Evolutionary conservation across 805 yeast genomes (phyloP).

Genomic region (Saturnispora serradocipensis): DNA sequence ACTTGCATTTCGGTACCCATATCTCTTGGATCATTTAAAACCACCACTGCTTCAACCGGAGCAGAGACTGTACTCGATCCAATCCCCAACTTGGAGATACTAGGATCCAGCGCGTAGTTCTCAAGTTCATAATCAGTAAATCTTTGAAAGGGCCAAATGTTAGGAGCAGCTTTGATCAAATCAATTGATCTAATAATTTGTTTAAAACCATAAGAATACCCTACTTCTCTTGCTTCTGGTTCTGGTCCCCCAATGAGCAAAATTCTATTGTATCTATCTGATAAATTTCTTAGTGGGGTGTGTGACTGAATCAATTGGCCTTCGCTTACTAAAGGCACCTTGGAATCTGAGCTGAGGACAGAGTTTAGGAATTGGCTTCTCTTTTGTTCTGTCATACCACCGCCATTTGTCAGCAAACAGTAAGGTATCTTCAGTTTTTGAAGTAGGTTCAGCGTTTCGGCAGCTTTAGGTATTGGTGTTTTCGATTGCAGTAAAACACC

Average conservation of each 20-base stretch:
- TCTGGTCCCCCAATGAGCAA: conserved; percentile 75
- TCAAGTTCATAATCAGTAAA: conserved; percentile 37
- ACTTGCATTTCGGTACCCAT: conserved; percentile 81
- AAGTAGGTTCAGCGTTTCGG: conserved; percentile 40
- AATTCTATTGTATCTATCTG: conserved; percentile 45
- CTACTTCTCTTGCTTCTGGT: conserved; percentile 70
- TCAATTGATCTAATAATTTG: conserved; percentile 69
- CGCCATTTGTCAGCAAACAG: conserved; percentile 84
- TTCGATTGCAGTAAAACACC: conserved; percentile 79
- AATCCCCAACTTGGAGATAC: conserved; percentile 16
- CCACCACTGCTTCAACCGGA: conserved; percentile 66
- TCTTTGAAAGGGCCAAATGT: conserved; percentile 61
- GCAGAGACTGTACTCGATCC: conserved; percentile 16
- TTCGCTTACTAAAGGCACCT: conserved; percentile 36
- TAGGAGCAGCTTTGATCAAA: conserved; percentile 44
- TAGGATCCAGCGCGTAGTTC: conserved; percentile 30
- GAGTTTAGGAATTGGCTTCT: conserved; percentile 46
- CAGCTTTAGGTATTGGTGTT: conserved; percentile 57
- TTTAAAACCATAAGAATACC: conserved; percentile 65
- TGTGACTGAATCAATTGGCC: conserved; percentile 77
- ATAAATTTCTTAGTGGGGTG: conserved; percentile 67
- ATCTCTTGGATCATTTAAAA: conserved; percentile 85
- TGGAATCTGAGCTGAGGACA: conserved; percentile 26
- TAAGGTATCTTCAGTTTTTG: conserved; percentile 55
- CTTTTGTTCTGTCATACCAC: conserved; percentile 44